phyloP scores from a whole-genome alignment of 1,284 basidiomycete species.

The Ganoderma resinaceum region DNA sequence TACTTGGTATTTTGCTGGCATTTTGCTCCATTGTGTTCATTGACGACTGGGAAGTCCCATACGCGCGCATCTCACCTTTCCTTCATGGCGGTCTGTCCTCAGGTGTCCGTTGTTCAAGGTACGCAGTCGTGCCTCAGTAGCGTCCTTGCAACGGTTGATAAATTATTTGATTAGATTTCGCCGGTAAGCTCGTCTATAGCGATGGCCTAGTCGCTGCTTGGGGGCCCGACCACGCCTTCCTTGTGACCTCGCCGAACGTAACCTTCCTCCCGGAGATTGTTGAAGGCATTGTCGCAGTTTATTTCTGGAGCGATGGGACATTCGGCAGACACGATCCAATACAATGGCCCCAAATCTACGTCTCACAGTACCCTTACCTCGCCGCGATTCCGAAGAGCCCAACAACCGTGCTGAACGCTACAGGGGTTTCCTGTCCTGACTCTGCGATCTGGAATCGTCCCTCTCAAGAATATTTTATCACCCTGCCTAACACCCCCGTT shows the following conservation, averaged over 20 bases:
- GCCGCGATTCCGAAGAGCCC: not conserved
- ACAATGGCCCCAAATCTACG: constrained; percentile 2
- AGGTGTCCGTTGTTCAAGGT: too few relatives aligned
- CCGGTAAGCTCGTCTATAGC: not conserved
- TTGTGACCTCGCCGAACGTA: not conserved
- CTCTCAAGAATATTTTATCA: not conserved
- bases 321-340: not conserved
- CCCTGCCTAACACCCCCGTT: not conserved
- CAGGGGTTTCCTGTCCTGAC: not conserved
- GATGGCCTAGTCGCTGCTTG: not conserved
- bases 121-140: too few relatives aligned
- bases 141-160: too few relatives aligned
- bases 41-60: too few relatives aligned
- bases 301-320: not conserved
- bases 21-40: too few relatives aligned
- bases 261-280: not conserved
- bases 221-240: not conserved
- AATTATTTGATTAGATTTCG: too few relatives aligned
- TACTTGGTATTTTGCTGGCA: too few relatives aligned
- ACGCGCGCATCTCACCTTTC: too few relatives aligned
- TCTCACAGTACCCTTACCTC: not conserved
- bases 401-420: not conserved
- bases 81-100: too few relatives aligned
- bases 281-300: not conserved
- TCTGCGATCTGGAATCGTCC: not conserved